phyloP scores from a whole-genome alignment of 2,329 filamentous ascomycete species.

The Thermothelomyces thermophilus region DNA sequence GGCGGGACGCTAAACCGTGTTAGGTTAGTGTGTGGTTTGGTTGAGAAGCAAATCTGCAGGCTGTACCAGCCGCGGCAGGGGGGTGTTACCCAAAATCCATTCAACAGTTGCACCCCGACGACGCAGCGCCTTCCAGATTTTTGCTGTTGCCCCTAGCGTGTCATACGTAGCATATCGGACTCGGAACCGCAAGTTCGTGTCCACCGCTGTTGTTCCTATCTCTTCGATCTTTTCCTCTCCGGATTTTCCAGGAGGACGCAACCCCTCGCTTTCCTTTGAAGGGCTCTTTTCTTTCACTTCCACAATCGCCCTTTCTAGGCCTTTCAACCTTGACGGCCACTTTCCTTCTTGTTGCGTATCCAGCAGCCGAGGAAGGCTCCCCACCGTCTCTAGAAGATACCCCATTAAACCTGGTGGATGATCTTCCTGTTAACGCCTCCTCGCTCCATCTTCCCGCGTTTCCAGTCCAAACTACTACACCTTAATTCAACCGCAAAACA shows the following conservation, averaged over 20 bases:
- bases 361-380: too few species aligned
- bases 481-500: constrained; percentile 12
- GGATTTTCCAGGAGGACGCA: not conserved
- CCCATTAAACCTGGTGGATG: not conserved
- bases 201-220: not conserved
- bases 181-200: constrained; percentile 14
- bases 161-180: not conserved
- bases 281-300: not conserved
- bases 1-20: constrained; percentile 14
- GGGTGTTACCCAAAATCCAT: constrained; percentile 20
- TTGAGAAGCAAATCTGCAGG: constrained; percentile 23
- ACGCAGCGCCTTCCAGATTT: constrained; percentile 19
- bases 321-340: not conserved
- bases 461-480: not conserved
- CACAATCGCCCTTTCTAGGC: not conserved
- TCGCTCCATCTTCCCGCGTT: not conserved
- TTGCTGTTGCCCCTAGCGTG: constrained; percentile 16
- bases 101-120: constrained; percentile 25
- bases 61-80: constrained; percentile 15
- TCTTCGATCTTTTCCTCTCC: constrained; percentile 11
- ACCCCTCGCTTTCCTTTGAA: constrained; percentile 7
- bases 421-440: not conserved
- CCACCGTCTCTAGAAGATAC: constrained; percentile 3
- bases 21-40: constrained; percentile 23
- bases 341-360: too few species aligned